These are phyloP conservation scores for Cylindrodendrum hubeiense DNA, from an alignment of 2,329 filamentous ascomycete genomes.

Conservation along the genomic window DNA sequence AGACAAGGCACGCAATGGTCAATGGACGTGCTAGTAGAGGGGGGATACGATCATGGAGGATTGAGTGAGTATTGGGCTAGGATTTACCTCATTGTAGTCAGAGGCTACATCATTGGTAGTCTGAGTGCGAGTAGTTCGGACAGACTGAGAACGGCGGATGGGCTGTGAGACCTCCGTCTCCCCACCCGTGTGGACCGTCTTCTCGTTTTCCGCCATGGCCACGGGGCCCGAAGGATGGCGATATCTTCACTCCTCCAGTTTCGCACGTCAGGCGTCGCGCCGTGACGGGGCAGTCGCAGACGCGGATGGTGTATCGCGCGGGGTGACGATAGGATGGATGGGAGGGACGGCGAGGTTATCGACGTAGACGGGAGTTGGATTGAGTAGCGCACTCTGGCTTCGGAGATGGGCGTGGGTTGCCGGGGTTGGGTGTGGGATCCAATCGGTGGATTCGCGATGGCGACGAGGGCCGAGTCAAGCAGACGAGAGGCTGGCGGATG, in stretches of 20 bases:
- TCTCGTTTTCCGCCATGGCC: conserved; percentile 50
- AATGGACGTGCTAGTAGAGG: not conserved
- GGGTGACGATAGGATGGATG: conserved; percentile 1
- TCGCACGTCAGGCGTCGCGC: conserved; percentile 22
- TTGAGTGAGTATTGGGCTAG: not conserved
- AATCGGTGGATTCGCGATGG: conserved; percentile 8
- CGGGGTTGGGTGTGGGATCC: not conserved
- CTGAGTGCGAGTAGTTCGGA: conserved; percentile 4
- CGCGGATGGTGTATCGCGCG: conserved; percentile 13
- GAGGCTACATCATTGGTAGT: conserved; percentile 38
- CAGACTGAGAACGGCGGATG: conserved; percentile 25
- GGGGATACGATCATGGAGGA: not conserved
- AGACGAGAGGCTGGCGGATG: conserved; percentile 6
- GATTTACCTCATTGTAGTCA: conserved; percentile 44
- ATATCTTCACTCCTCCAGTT: conserved; percentile 37
- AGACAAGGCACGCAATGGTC: not conserved
- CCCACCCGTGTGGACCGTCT: conserved; percentile 37
- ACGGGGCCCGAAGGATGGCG: conserved; percentile 36
- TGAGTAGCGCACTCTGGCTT: conserved; percentile 4
- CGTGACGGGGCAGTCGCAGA: conserved; percentile 16
- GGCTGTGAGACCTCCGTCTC: conserved; percentile 36
- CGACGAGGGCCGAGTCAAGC: not conserved
- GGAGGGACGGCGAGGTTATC: not conserved
- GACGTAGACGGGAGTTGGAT: not conserved
- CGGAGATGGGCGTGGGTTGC: too few relatives aligned